Base-by-base conservation (phyloP, 805 yeast species). In the Nakazawaea wickerhamii region DNA sequence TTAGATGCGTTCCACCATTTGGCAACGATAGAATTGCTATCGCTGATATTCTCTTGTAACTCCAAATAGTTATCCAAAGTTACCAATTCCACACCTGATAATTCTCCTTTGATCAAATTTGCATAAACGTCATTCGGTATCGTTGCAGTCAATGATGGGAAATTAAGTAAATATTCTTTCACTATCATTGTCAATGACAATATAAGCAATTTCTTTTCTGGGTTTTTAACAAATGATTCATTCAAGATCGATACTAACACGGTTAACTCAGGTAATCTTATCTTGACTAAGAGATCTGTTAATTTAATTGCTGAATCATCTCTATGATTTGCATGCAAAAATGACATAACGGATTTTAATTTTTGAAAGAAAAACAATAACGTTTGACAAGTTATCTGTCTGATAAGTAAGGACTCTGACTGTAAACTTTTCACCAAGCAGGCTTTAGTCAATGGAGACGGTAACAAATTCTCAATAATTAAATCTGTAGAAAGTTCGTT, bases 1-100 rank as follows among this genome's bases (percentile, higher is more conserved):
- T 64, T 67, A 2, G 69, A 46, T 21, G 73, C 64, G 55, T 76
- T 82, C 89, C 93, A 89, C 96, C 96, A 90, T 25, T 79, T 69
- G 19, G 41, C 13, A 4, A 33, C 21, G 4, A 34, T 22, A 13
- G 38, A 27, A 39, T 74, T 77, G 3, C 72, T 60, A 11, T 68
- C 65, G 8, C 72, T 67, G 11, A 66, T 51, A 17, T 50, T 65
- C 17, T 80, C 75, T 48, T 79, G 86, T 10, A 82, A 63, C 46
- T 79, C 80, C 48, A 89, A 66, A 45, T 75, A 77, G 36, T 71
- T 70, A 48, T 81, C 83, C 33, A 84, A 61, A 21, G 80, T 60
- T 0, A 76, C 68, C 47, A 84, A 60, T 47, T 82, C 87, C 25
- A 75, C 63, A 30, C 79, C 79, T 5, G 67, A 55, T 40, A 75